These are phyloP conservation scores for Dryadomyces quercus-mongolicae DNA, from an alignment of 2,329 filamentous ascomycete genomes.

Conservation along the genomic window DNA sequence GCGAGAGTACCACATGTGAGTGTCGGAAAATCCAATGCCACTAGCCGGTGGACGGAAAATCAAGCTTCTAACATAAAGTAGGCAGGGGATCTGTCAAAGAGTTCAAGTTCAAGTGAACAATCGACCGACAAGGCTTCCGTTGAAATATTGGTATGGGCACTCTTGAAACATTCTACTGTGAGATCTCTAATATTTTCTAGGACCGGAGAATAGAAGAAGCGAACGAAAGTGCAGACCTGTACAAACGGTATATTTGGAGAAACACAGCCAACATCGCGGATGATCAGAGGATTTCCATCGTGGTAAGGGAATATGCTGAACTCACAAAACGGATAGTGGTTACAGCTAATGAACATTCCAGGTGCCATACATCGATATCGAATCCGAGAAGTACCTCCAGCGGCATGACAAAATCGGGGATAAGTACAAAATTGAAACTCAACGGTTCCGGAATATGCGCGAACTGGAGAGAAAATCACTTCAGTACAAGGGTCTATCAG, in stretches of 20 bases:
- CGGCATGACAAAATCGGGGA: not conserved
- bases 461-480: not conserved
- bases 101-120: not conserved
- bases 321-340: not conserved
- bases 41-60: too few species aligned
- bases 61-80: not conserved
- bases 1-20: not conserved
- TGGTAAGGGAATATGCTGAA: not conserved
- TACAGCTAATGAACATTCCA: not conserved
- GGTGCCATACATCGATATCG: conserved; percentile 2
- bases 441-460: not conserved
- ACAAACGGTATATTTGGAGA: not conserved
- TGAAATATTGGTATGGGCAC: too few species aligned
- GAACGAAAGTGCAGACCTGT: not conserved
- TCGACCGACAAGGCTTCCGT: too few species aligned
- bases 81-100: not conserved
- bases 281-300: not conserved
- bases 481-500: not conserved
- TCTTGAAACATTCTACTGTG: too few species aligned
- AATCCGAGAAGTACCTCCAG: not conserved
- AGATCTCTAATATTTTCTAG: too few species aligned
- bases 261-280: not conserved
- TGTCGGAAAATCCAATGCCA: too few species aligned
- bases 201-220: too few species aligned
- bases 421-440: not conserved